A percentile compares a stretch with the other conserved stretches of the same genome.
Conservation (phyloP, 148 eudicot species). For the Agrostemma githago region DNA sequence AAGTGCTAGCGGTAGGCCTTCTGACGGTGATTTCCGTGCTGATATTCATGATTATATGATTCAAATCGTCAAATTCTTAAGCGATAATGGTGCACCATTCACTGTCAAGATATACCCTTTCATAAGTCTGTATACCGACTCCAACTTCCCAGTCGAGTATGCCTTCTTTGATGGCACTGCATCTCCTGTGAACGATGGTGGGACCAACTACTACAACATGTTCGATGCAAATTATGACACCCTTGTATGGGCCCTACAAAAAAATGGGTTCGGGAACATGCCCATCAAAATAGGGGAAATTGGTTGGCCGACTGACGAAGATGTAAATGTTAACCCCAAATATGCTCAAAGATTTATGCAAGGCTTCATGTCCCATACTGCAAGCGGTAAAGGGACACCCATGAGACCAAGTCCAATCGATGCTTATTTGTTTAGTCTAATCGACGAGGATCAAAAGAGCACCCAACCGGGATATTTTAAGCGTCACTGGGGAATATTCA, state of each 20-base stretch:
- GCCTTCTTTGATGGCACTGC: constrained; percentile 79
- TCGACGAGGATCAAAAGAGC: constrained; percentile 84
- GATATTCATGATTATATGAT: constrained; percentile 57
- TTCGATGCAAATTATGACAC: constrained; percentile 87
- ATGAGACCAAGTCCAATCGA: constrained; percentile 72
- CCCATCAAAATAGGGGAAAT: constrained; percentile 76
- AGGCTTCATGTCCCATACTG: constrained; percentile 66
- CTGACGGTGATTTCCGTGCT: constrained; percentile 72
- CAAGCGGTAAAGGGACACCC: constrained; percentile 75
- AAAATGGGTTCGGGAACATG: constrained; percentile 65
- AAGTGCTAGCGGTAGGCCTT: constrained; percentile 43
- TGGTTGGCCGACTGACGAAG: constrained; percentile 20
- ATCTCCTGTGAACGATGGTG: constrained; percentile 52
- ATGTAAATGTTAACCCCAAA: constrained; percentile 49
- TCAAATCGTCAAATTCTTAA: constrained; percentile 58
- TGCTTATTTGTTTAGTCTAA: constrained; percentile 63
- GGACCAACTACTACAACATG: constrained; percentile 69
- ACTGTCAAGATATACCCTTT: constrained; percentile 88
- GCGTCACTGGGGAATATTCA: constrained; percentile 83
- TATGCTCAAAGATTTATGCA: constrained; percentile 72
- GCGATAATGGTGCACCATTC: constrained; percentile 53
- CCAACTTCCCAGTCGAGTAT: constrained; percentile 73
- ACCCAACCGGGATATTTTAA: constrained; percentile 73
- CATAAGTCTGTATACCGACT: constrained; percentile 60
- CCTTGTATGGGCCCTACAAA: constrained; percentile 74